Conservation (phyloP, 331 rosid genomes). For the Dryas integrifolia region DNA sequence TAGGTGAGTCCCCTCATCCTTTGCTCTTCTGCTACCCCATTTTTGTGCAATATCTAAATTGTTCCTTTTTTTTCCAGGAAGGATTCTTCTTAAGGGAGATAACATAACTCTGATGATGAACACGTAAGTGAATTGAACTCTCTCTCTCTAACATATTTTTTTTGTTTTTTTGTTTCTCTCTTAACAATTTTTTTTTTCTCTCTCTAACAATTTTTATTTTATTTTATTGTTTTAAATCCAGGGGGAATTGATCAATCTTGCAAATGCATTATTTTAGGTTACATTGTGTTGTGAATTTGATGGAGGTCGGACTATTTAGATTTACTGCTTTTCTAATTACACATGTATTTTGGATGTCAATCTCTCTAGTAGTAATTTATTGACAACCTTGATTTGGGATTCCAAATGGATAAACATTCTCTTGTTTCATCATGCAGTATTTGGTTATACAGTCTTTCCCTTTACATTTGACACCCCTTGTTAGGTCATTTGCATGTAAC, state of each 20-base stretch:
- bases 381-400: background rate
- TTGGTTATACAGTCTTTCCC: background rate
- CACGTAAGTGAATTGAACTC: constrained; percentile 52
- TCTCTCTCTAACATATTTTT: background rate
- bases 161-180: background rate
- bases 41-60: constrained; percentile 16
- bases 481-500: background rate
- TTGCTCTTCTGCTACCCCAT: constrained; percentile 6
- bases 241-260: constrained; percentile 54
- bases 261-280: background rate
- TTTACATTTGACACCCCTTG: background rate
- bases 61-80: constrained; percentile 49
- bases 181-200: too few relatives aligned
- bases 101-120: constrained; percentile 95
- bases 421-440: background rate
- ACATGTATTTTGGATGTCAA: constrained; percentile 3
- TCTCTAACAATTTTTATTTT: background rate
- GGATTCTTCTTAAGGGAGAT: constrained; percentile 94
- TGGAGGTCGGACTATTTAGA: constrained; percentile 23
- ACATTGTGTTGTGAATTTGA: too few relatives aligned
- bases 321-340: constrained; percentile 6
- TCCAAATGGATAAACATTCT: background rate
- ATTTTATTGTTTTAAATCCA: constrained; percentile 19
- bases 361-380: constrained; percentile 1
- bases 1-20: constrained; percentile 40